A percentile compares a stretch with the other conserved stretches of the same genome.
Evolutionary conservation across 2,329 filamentous ascomycete species (phyloP).

Genomic region (Aquanectria penicillioides): DNA sequence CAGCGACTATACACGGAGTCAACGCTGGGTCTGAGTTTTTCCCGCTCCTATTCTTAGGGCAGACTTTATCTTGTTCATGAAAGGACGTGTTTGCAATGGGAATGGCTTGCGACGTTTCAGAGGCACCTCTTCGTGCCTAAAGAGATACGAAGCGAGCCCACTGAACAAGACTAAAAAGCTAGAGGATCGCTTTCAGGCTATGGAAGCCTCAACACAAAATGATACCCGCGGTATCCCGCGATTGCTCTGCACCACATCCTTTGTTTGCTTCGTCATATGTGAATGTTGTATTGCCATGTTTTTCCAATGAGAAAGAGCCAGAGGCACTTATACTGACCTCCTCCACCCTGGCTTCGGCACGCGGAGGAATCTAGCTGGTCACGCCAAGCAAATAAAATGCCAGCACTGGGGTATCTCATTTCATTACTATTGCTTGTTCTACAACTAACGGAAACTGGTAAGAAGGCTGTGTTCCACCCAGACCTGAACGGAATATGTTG

Average conservation of each 20-base stretch:
- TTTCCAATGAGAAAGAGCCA: too few relatives aligned
- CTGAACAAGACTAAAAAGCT: constrained; percentile 33
- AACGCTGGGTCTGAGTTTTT: constrained; percentile 30
- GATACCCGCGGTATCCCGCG: constrained; percentile 35
- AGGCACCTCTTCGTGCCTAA: not conserved
- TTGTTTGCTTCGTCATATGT: not conserved
- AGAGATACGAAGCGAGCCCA: constrained; percentile 13
- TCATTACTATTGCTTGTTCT: too few relatives aligned
- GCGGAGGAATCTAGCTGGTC: too few relatives aligned
- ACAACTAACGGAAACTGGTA: too few relatives aligned
- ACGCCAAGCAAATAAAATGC: too few relatives aligned
- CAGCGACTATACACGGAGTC: constrained; percentile 36
- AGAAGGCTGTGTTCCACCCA: too few relatives aligned
- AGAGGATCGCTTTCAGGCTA: constrained; percentile 33
- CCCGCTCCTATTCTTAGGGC: constrained; percentile 23
- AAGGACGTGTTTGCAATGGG: constrained; percentile 21
- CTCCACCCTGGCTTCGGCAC: too few relatives aligned
- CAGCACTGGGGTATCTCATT: too few relatives aligned
- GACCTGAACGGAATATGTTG: too few relatives aligned
- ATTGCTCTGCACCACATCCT: constrained; percentile 31
- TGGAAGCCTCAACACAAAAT: constrained; percentile 39
- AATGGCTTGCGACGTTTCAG: constrained; percentile 24
- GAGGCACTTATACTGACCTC: too few relatives aligned
- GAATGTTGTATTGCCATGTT: not conserved
- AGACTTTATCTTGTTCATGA: constrained; percentile 28